Base-by-base conservation (phyloP, 345 rosid genomes). In the Salix caprea region DNA sequence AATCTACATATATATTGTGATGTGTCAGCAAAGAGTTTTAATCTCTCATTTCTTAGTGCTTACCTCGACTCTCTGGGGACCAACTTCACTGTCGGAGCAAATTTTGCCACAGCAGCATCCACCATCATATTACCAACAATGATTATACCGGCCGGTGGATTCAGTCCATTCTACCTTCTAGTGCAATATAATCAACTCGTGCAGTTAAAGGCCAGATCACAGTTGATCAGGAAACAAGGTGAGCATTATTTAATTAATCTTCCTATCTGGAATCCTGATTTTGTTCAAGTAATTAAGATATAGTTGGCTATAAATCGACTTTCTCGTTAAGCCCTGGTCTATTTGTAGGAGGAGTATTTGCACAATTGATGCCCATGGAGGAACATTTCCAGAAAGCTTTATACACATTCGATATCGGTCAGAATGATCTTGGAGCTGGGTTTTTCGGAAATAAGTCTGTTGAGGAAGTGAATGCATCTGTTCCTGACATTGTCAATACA, bases 391-490 rank as follows among this genome's bases (percentile, higher is more conserved):
- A 76, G 7, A 70, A 77, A 56, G 95, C 89, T 62, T 74, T 86
- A 52, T 91, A 90, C 78, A 86, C 87, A 46, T 79, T 87, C 68
- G 94, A 90, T 70, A 88, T 90, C 11, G 94, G 91, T 44, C 94
- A 90, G 64, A 90, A 90, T 71, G 91, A 90, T 79, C 77, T 90
- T 32, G 84, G 74, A 8, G 82, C 67, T 19, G 88, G 80, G 30
- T 75, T 88, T 73, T 77, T 82, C 16, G n/a, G 36, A 5, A 82
- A 69, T 77, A 68, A 66, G 76, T 71, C 87, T 7, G 26, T 85
- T 26, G 82, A 87, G 48, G 69, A 87, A 82, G 87, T 86, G 16
- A 68, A 75, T 64, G 85, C 52, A 48, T 78, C 88, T 10, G 42
- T 91, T 37, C 92, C 91, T 36, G 77, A 80, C 54, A 79, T 89